These are phyloP conservation scores for Rhodosporidiobolus sp. DNA, from an alignment of 768 basidiomycete genomes.

Conservation along the genomic window DNA sequence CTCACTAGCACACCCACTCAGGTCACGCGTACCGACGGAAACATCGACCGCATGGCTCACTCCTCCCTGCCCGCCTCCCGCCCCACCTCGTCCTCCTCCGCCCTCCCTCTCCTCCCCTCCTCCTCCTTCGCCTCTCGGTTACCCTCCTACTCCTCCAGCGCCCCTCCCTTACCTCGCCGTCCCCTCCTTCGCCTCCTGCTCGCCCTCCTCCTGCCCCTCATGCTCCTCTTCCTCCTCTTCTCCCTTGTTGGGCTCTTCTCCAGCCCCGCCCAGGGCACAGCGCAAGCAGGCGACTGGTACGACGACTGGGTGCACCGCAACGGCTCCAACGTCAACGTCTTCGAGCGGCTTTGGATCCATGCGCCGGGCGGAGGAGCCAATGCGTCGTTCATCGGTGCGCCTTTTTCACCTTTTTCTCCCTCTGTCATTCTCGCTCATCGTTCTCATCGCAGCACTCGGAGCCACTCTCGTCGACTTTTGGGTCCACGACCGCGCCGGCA, in stretches of 20 bases:
- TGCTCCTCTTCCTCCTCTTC: background rate
- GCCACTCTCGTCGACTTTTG: conserved; percentile 16
- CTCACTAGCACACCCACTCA: too few relatives aligned
- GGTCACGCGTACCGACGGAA: background rate
- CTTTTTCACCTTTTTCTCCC: background rate
- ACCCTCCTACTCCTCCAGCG: too few relatives aligned
- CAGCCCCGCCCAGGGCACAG: background rate
- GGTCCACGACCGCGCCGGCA: conserved; percentile 1
- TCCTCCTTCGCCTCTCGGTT: background rate
- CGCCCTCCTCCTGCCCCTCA: background rate
- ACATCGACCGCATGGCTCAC: background rate
- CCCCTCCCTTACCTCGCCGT: background rate
- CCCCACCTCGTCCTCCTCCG: background rate
- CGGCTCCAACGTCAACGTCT: conserved; percentile 16
- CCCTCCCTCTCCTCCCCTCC: background rate
- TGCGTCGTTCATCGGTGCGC: conserved; percentile 17
- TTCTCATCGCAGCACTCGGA: conserved; percentile 6
- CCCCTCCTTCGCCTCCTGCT: background rate
- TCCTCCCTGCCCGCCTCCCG: background rate
- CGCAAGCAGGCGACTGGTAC: too few relatives aligned
- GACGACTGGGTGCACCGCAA: conserved; percentile 5
- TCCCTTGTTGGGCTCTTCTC: background rate
- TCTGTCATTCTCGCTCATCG: background rate
- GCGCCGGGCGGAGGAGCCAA: background rate
- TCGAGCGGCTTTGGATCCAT: background rate